Conservation (phyloP, 371 early-diverging fungal species). For the Coemansia sp. region DNA sequence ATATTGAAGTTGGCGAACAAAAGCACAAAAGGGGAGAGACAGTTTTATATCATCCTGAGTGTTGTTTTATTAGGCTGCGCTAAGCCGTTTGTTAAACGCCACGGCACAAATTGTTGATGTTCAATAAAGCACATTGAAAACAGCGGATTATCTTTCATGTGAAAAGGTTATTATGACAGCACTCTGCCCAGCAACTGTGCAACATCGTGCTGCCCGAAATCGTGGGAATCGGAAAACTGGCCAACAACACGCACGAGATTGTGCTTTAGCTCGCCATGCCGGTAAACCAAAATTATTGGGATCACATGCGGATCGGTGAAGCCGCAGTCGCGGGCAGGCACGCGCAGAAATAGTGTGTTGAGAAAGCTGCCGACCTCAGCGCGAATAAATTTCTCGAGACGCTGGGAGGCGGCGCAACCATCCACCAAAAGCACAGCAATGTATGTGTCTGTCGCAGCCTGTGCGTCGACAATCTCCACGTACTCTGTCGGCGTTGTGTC, state of each 20-base stretch:
- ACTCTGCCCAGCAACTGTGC: slow-evolving; percentile 9
- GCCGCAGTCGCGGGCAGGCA: slow-evolving; percentile 41
- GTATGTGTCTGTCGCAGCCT: slow-evolving; percentile 6
- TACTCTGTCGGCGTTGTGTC: slow-evolving; percentile 40
- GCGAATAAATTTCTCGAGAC: slow-evolving; percentile 18
- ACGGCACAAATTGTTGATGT: no score
- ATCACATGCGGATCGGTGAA: slow-evolving; percentile 43
- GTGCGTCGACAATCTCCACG: slow-evolving; percentile 45
- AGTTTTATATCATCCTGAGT: no score
- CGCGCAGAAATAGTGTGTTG: slow-evolving; percentile 32
- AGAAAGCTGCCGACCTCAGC: slow-evolving; percentile 3
- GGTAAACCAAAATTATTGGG: slow-evolving; percentile 48
- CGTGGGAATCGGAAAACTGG: slow-evolving; percentile 12
- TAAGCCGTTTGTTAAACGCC: no score
- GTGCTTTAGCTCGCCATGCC: slow-evolving; percentile 35
- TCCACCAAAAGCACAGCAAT: slow-evolving; percentile 26
- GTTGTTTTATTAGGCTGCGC: no score
- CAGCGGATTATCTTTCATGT: neutral
- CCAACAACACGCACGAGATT: slow-evolving; percentile 44
- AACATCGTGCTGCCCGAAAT: slow-evolving; percentile 29
- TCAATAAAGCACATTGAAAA: neutral
- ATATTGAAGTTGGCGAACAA: no score
- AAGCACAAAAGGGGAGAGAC: no score
- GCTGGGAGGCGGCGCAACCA: slow-evolving; percentile 11
- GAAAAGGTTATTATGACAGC: no score